Base-by-base conservation (phyloP, 2,329 filamentous ascomycete species). In the Didymella arachidicola region DNA sequence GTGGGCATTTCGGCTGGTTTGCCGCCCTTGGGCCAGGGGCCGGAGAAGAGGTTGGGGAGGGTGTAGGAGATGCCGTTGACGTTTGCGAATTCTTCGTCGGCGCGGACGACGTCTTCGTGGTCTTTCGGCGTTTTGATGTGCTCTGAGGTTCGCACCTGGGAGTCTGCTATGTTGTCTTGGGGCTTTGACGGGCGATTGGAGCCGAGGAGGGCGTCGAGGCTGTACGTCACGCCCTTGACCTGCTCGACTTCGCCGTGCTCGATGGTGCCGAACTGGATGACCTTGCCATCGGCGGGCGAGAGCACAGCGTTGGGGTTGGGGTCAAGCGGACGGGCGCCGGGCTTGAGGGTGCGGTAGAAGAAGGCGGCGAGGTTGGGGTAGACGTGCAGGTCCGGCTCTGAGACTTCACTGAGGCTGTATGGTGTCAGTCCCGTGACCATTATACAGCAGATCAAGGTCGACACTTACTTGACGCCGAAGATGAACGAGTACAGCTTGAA, bases 181-280 rank as follows among this genome's bases (percentile, higher is more conserved):
- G 86, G 87, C 61, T 59, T 70, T 2, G 74, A 77, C 57, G 65
- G 76, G 19, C 68, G 67, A 32, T 64, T 65, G 47, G 77, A 77
- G 50, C 95, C 95, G 2, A 99, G 84, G 1, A 99, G 84, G 7
- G 95, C 93, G 74, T 99, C 95, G 53, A 99, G 86, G 66, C 89
- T 96, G 79, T 99, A 99, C 0, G 95, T 99, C 84, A 99, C 95
- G 60, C 95, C 95, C 79, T 99, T 99, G 64, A 99, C 94, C 79
- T 99, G 95, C 77, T 99, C 95, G 42, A 99, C 96, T 72, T 97
- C 92, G 46, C 94, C 93, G 70, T 93, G 88, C 71, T 96, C 90
- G 57, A 99, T 97, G 68, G 88, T 88, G 11, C 95, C 95, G 68
- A 93, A 97, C 70, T 98, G 94, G 26, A 99, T 85, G 44, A 99